These are phyloP conservation scores for Lentinula sp. DNA, from an alignment of 768 basidiomycete species.

Conservation along the genomic window DNA sequence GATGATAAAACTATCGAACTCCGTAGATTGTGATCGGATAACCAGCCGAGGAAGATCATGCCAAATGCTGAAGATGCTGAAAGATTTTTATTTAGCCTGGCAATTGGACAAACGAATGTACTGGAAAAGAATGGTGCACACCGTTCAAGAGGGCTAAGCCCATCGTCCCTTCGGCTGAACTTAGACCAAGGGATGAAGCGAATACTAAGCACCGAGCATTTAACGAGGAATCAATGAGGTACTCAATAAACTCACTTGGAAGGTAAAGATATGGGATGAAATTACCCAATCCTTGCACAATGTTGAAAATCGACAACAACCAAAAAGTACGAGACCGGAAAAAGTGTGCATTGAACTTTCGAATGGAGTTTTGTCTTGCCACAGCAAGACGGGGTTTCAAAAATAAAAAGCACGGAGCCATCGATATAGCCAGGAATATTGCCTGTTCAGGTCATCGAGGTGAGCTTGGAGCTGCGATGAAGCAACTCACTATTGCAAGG, in stretches of 20 bases:
- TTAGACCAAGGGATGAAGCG: slow-evolving; percentile 8
- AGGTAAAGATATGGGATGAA: slow-evolving; percentile 11
- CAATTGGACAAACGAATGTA: too few relatives aligned
- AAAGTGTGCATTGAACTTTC: not conserved
- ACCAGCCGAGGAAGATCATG: slow-evolving; percentile 10
- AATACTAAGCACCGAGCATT: slow-evolving; percentile 1
- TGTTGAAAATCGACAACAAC: slow-evolving; percentile 9
- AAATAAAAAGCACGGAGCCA: slow-evolving; percentile 9
- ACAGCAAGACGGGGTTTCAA: slow-evolving; percentile 7
- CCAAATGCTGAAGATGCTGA: slow-evolving; percentile 10
- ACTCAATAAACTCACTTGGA: slow-evolving; percentile 6
- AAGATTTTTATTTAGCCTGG: not conserved
- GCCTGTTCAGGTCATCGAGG: not conserved
- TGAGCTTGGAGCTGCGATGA: not conserved
- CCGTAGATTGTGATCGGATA: slow-evolving; percentile 14
- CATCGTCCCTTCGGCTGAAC: slow-evolving; percentile 5
- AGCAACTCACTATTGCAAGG: slow-evolving; percentile 6
- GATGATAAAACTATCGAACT: slow-evolving; percentile 9
- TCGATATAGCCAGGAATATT: slow-evolving; percentile 4
- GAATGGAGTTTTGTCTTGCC: too few relatives aligned
- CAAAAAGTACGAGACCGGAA: slow-evolving; percentile 8
- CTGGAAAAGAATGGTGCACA: too few relatives aligned
- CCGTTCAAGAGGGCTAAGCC: slow-evolving; percentile 1
- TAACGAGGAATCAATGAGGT: not conserved
- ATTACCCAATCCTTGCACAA: slow-evolving; percentile 8